Percentiles rank a stretch among this genome's conserved stretches.
These are phyloP conservation scores for Talaromyces trachyspermus DNA, from an alignment of 495 filamentous ascomycete species.

Conservation along the genomic window DNA sequence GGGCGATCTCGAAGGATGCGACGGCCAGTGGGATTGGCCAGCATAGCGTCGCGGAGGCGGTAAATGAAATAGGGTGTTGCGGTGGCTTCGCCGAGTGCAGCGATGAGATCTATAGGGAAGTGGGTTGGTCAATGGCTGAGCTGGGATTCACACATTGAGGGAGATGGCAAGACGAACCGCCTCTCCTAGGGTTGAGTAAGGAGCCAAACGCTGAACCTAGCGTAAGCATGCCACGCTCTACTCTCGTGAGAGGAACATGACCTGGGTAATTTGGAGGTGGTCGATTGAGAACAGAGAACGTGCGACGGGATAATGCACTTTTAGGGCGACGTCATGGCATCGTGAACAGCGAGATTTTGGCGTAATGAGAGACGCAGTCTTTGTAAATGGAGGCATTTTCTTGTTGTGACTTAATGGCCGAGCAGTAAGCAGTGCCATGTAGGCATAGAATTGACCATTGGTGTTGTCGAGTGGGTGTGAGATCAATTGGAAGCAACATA, in stretches of 20 bases:
- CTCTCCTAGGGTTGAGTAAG: slow-evolving; percentile 71
- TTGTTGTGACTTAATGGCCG: too few relatives aligned
- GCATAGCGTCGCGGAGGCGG: slow-evolving; percentile 88
- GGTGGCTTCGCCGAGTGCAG: slow-evolving; percentile 85
- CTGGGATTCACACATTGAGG: not conserved
- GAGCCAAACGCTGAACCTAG: slow-evolving; percentile 76
- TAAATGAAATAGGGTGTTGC: slow-evolving; percentile 93
- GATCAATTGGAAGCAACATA: too few relatives aligned
- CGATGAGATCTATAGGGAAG: slow-evolving; percentile 68
- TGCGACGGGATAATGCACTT: slow-evolving; percentile 18
- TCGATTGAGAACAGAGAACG: slow-evolving; percentile 77
- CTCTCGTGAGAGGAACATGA: slow-evolving; percentile 77
- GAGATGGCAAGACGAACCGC: slow-evolving; percentile 37
- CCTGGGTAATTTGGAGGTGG: slow-evolving; percentile 71
- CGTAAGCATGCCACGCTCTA: slow-evolving; percentile 72
- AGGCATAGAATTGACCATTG: too few relatives aligned
- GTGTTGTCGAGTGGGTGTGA: too few relatives aligned
- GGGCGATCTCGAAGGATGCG: slow-evolving; percentile 87
- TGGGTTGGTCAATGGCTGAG: slow-evolving; percentile 7
- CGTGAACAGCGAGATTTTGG: not conserved
- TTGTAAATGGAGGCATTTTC: too few relatives aligned
- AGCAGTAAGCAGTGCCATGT: too few relatives aligned
- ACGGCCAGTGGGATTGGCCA: slow-evolving; percentile 72
- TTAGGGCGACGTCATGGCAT: slow-evolving; percentile 3
- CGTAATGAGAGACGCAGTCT: not conserved